Evolutionary conservation across 352 stramenopile species (phyloP).

Genomic region (Phytophthora meadii): DNA sequence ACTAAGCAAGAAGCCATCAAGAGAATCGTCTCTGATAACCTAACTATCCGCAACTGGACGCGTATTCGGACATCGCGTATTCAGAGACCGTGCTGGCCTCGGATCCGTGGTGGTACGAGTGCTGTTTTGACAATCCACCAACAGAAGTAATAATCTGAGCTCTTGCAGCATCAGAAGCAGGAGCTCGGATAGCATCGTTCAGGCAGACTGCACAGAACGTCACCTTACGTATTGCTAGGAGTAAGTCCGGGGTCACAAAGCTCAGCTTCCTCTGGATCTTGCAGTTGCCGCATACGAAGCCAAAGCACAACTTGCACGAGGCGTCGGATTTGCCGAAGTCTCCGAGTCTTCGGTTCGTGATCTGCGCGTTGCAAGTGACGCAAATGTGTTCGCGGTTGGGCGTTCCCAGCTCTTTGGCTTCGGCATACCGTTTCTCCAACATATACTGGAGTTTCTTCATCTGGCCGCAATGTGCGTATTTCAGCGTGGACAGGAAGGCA

Average conservation of each 20-base stretch:
- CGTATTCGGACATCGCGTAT: too few relatives aligned
- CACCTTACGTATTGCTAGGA: too few relatives aligned
- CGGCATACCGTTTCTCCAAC: slow-evolving; percentile 36
- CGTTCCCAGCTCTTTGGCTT: slow-evolving; percentile 39
- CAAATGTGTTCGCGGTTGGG: slow-evolving; percentile 40
- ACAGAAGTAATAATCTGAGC: slow-evolving; percentile 26
- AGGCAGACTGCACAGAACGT: slow-evolving; percentile 44
- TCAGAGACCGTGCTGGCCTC: too few relatives aligned
- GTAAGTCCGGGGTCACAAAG: too few relatives aligned
- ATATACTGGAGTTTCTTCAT: slow-evolving; percentile 70
- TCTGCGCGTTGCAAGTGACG: slow-evolving; percentile 26
- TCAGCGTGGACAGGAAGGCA: slow-evolving; percentile 38
- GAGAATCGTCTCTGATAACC: too few relatives aligned
- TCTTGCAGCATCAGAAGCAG: slow-evolving; percentile 30
- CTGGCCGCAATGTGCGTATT: slow-evolving; percentile 44
- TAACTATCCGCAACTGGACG: too few relatives aligned
- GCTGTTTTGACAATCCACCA: slow-evolving; percentile 20
- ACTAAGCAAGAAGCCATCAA: too few relatives aligned
- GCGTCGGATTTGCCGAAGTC: slow-evolving; percentile 40
- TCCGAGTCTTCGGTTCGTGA: slow-evolving; percentile 23
- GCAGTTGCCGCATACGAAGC: too few relatives aligned
- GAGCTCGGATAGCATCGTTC: slow-evolving; percentile 30
- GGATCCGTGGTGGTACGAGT: too few relatives aligned
- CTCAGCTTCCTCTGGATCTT: too few relatives aligned
- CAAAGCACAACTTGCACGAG: too few relatives aligned